Evolutionary conservation across 2,329 filamentous ascomycete species (phyloP), one percentile per base, ranked within the genome.

Genomic region (Fusarium setosum): DNA sequence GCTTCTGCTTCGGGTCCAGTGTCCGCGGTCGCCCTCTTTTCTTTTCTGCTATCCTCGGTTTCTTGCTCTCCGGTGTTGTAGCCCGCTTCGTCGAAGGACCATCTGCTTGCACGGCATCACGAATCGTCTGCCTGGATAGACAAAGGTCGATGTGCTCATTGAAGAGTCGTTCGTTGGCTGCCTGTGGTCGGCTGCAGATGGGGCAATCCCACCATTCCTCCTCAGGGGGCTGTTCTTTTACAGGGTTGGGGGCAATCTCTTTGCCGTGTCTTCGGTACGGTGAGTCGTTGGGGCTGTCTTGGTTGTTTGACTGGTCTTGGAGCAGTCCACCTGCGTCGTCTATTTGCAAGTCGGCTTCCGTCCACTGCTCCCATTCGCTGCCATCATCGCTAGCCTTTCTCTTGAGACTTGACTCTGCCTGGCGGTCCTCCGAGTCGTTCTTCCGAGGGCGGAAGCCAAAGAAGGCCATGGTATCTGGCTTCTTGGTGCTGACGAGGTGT

Each of bases 101-200:
- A 61, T 83, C 77, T 55, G 84, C 84, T 57, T 92, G 89, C 1
- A 96, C 90, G 0, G 88, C 91, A 71, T 97, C 93, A 42, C 90
- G 90, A 70, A 99, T 98, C 0, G 93, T 92, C 72, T 92, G 88
- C 55, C 90, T 85, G 1, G 94, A 97, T 2, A 99, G 84, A 75
- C 96, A 99, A 9, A 92, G 86, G 75, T 99, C 96, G 50, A 99
- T 94, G 73, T 99, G 96, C 56, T 91, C 88, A 69, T 99, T 99
- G 79, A 98, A 97, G 1, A 80, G 81, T 42, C 84, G 84, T 74
- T 97, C 93, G 48, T 95, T 85, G 0, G 93, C 87, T 1, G 82
- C 73, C 72, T 97, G 94, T 0, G 92, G 90, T 15, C 90, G 83
- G n/a, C 82, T 80, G 76, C 96, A 99, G 41, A 98, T 92, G 0